Base-by-base conservation (phyloP, 176 grass and related monocot species). In the Cocos nucifera region DNA sequence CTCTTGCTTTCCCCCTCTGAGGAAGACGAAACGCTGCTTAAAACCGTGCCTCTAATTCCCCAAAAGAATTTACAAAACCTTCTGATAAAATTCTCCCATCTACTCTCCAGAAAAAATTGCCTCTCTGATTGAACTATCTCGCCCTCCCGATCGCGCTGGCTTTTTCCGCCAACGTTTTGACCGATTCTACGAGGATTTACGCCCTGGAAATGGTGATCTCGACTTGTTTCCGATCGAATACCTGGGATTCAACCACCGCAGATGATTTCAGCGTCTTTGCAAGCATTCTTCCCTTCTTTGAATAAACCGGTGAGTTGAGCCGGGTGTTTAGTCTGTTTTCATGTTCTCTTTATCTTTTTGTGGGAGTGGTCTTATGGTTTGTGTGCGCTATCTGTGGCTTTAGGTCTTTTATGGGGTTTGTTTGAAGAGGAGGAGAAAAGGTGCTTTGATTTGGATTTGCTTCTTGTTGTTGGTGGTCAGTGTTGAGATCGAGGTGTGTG, bases 241-340 rank as follows among this genome's bases (percentile, higher is more conserved):
- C 35, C 35, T 1, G 35, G 35, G 10, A 2, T 44, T 44, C 35
- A 9, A 44, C 35, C 9, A 44, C 35, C 9, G 35, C 1, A 9
- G 35, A 44, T 9, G 10, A 2, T 44, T 0, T 44, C 35, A 44
- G 35, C 35, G 9, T 44, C 10, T 44, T 44, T 44, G 35, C 64
- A 17, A 30, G 16, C 64, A 52, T 24, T 18, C 29, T 29, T 4
- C 25, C 15, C n/a, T 22, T 69, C 51, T 54, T 54, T 20, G 19
- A 44, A 74, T 15, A 51, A 58, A 74, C 66, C 35, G 66, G 67
- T 88, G 72, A 71, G 79, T 76, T 16, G 4, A 24, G 2, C 23
- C 14, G 22, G 7, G 4, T 5, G 1, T 22, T 12, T 10, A 60
- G 53, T 51, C 2, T 2, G 26, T 52, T 32, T 75, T 63, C 28